phyloP scores from a whole-genome alignment of 768 basidiomycete species.

The Pisolithus sp. region DNA sequence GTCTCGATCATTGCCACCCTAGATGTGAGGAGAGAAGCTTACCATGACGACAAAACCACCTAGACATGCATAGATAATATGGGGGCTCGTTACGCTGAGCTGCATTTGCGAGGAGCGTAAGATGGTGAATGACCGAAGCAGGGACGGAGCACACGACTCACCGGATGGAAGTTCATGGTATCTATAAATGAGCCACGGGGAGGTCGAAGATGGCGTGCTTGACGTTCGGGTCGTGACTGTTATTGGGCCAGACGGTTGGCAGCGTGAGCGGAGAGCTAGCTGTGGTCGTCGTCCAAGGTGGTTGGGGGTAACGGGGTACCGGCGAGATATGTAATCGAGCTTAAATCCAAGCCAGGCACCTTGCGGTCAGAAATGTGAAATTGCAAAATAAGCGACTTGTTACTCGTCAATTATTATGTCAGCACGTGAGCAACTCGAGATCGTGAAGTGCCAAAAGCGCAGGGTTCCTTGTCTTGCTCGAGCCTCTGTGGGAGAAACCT shows the following conservation, averaged over 20 bases:
- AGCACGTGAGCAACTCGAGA: not conserved
- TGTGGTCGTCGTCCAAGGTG: not conserved
- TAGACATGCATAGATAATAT: constrained; percentile 72
- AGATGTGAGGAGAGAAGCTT: constrained; percentile 18
- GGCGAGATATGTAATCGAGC: not conserved
- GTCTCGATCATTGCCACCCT: not conserved
- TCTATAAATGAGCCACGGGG: not conserved
- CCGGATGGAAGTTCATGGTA: constrained; percentile 47
- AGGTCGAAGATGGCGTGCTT: not conserved
- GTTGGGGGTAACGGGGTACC: not conserved
- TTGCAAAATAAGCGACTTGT: not conserved
- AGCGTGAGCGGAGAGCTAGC: not conserved
- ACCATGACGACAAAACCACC: constrained; percentile 79
- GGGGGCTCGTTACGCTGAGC: constrained; percentile 53
- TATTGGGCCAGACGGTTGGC: not conserved
- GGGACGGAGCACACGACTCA: constrained; percentile 22
- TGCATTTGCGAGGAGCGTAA: constrained; percentile 5
- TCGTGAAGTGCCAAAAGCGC: not conserved
- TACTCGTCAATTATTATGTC: not conserved
- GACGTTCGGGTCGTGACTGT: not conserved
- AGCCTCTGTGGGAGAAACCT: not conserved
- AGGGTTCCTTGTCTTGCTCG: not conserved
- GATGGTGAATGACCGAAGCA: not conserved
- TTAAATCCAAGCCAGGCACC: constrained; percentile 1
- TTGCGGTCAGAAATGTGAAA: not conserved